These are phyloP conservation scores for Colletotrichum sidae DNA, from an alignment of 2,329 filamentous ascomycete genomes.

Conservation along the genomic window DNA sequence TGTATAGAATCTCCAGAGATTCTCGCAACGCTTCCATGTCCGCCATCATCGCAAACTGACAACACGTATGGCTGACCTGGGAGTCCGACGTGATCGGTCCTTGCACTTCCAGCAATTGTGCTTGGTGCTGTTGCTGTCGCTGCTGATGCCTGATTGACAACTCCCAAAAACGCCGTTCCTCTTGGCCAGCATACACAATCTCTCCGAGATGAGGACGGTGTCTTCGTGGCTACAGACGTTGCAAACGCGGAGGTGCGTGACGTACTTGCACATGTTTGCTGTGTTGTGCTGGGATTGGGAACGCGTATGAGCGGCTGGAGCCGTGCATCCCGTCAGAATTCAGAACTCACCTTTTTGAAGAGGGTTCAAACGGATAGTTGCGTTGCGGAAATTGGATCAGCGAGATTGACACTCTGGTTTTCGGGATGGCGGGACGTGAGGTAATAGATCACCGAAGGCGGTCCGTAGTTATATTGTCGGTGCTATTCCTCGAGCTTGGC, in stretches of 20 bases:
- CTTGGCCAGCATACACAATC: conserved; percentile 45
- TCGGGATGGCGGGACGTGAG: not conserved
- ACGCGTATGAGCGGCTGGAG: not conserved
- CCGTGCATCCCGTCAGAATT: no score
- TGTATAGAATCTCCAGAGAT: no score
- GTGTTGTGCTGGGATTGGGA: conserved; percentile 1
- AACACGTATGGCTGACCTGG: conserved; percentile 1
- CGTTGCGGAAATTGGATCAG: not conserved
- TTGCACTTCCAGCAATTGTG: conserved; percentile 52
- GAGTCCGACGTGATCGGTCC: conserved; percentile 40
- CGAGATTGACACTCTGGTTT: not conserved
- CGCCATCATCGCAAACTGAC: conserved; percentile 21
- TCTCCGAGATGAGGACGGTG: conserved; percentile 52
- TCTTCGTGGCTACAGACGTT: conserved; percentile 48
- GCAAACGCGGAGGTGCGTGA: conserved; percentile 50
- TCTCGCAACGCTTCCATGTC: no score
- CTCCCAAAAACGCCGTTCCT: conserved; percentile 49
- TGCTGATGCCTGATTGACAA: conserved; percentile 48
- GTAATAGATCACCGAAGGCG: not conserved
- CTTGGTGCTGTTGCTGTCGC: conserved; percentile 43
- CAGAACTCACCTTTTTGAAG: not conserved
- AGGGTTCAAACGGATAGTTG: not conserved
- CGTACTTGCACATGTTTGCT: conserved; percentile 51
- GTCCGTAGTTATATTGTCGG: no score
- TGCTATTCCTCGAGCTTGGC: no score